Base-by-base conservation (phyloP, 1,284 basidiomycete genomes). In the Sporisorium scitamineum region DNA sequence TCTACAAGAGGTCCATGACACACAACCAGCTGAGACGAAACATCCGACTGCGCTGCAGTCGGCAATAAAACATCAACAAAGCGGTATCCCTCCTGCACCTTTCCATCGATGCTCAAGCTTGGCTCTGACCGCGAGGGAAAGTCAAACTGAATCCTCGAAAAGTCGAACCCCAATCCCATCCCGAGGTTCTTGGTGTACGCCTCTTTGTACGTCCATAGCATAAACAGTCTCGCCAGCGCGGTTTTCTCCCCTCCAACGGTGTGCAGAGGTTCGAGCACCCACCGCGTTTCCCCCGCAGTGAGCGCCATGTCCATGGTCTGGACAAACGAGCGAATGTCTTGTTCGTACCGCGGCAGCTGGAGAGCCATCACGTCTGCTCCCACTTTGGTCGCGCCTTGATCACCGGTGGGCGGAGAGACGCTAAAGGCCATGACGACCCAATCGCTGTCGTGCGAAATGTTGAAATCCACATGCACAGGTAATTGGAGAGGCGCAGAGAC, bases 191-290 rank as follows among this genome's bases (percentile, higher is more conserved):
- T 85, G 1, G 84, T 85, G 24, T 76, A 78, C 8, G 84, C 84
- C 52, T 85, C 84, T 54, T 85, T 85, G 66, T 82, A 67, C 51
- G 84, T 85, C 84, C 84, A 85, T 13, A 84, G 53, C 20, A 61
- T 66, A 29, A 65, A 77, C 1, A 83, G 60, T 22, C 82, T 65
- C 14, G 54, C 26, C 2, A 85, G 60, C 8, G 45, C 70, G 11
- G 62, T 60, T 8, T 13, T 27, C 20, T 65, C 71, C 3, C 24
- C 29, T 2, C n/a, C 24, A 1, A 3, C 52, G 2, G 20, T 24
- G 14, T 13, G 6, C 13, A 32, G 22, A 0, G 61, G 42, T 1
- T 54, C 39, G 0, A 72, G 51, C 9, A 84, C 74, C 80, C 80
- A 84, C 0, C 16, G 34, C 9, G 24, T 42, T 54, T 84, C 83